A percentile compares a stretch with the other conserved stretches of the same genome.
Conservation (phyloP, 2,329 filamentous ascomycete species). For the Epichloe coenophiala region DNA sequence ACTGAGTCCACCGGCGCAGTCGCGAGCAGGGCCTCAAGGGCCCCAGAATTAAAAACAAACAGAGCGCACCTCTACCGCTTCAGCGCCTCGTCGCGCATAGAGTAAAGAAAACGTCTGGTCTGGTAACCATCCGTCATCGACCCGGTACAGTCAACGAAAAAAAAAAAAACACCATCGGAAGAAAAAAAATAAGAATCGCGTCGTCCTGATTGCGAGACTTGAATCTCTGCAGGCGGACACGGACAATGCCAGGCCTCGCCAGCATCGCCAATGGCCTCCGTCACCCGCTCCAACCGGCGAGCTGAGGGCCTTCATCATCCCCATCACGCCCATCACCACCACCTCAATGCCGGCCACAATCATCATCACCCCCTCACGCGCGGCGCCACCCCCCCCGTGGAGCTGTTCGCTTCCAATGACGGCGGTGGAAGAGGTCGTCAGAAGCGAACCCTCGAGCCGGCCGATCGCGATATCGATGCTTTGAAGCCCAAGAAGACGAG, state of each 20-base stretch:
- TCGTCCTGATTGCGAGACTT: conserved; percentile 3
- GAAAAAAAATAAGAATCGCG: background rate
- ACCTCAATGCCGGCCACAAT: conserved; percentile 16
- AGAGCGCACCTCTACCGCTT: background rate
- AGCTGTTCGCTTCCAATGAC: conserved; percentile 14
- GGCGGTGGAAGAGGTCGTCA: conserved; percentile 25
- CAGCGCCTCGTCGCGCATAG: background rate
- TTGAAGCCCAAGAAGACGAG: conserved; percentile 34
- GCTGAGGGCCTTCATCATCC: conserved; percentile 29
- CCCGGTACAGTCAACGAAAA: background rate
- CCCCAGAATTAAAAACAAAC: background rate
- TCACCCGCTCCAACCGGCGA: conserved; percentile 37
- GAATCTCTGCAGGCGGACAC: conserved; percentile 9
- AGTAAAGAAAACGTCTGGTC: background rate
- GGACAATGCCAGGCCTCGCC: conserved; percentile 25
- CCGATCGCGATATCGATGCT: conserved; percentile 30
- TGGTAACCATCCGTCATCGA: background rate
- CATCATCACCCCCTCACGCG: conserved; percentile 11
- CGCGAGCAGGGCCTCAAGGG: background rate
- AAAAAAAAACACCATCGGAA: background rate
- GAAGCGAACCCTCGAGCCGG: conserved; percentile 34
- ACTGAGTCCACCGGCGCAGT: background rate
- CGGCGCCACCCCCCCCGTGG: conserved; percentile 4
- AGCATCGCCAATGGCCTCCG: conserved; percentile 33
- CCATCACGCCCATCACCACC: conserved; percentile 12